Evolutionary conservation across 1,284 basidiomycete genomes (phyloP), one percentile per base, ranked within the genome.

Genomic region (Apiotrichum sp.): DNA sequence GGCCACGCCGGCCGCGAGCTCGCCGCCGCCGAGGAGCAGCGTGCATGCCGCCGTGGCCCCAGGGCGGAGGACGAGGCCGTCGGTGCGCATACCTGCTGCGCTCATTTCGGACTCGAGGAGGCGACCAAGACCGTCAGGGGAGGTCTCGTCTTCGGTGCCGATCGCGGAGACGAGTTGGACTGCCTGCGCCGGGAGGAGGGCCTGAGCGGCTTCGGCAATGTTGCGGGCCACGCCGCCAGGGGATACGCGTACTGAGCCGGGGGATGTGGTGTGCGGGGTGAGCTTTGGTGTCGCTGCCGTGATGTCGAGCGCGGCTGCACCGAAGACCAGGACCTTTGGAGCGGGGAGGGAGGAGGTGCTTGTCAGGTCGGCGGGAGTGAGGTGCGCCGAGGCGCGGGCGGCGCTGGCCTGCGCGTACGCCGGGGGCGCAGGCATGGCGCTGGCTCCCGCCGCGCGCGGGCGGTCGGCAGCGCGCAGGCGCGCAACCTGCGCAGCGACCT

Each of bases 191-290:
- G 67, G 58, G 22, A 67, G 58, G 33, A 73, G 68, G 13, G 65
- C 64, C 50, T 74, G 68, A 33, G 91, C 83, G 1, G 92, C 89
- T 70, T 96, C 90, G 1, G 93, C 90, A 47, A 98, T 84, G 71
- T 99, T 99, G 31, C 93, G 84, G 0, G 84, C 93, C 3, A 99
- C 96, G 11, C 96, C 96, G 2, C 96, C 96, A 0, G 90, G 78
- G 0, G 87, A 83, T 33, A 93, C 64, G 2, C 78, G 77, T 13
- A 98, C 83, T 2, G 70, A 77, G 8, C 95, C 96, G 0, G 92
- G 90, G 6, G 82, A 81, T 0, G 96, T 98, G 0, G 92, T 88
- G 9, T 48, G 38, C 7, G 45, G 32, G 32, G 42, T 47, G 13
- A 31, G 35, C 48, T 64, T 46, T 56, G 64, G 45, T 61, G 71